Evolutionary conservation across 768 basidiomycete genomes (phyloP).

Genomic region (Russula dissimulans): DNA sequence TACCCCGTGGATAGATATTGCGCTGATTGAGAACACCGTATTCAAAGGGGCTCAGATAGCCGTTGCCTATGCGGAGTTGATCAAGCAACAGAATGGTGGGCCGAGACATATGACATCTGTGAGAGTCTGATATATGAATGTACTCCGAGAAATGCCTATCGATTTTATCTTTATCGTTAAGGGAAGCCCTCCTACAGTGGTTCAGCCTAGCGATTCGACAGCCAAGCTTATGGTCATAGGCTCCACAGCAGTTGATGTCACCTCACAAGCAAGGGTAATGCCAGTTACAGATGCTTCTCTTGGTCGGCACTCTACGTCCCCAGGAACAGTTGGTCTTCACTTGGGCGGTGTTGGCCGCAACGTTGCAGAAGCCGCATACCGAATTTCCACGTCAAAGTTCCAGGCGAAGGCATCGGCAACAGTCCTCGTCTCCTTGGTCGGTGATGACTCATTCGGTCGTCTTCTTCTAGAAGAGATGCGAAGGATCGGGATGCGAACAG

Average conservation of each 20-base stretch:
- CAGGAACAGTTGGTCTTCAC: constrained; percentile 63
- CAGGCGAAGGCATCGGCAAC: constrained; percentile 27
- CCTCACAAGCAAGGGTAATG: constrained; percentile 39
- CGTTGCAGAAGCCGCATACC: constrained; percentile 82
- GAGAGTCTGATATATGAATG: not conserved
- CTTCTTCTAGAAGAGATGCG: constrained; percentile 50
- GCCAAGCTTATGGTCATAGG: constrained; percentile 68
- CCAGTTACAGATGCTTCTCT: constrained; percentile 25
- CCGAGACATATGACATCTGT: constrained; percentile 3
- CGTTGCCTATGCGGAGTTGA: constrained; percentile 55
- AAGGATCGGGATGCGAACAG: constrained; percentile 66
- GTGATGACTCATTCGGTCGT: constrained; percentile 67
- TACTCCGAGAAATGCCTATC: not conserved
- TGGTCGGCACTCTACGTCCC: constrained; percentile 62
- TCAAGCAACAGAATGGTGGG: not conserved
- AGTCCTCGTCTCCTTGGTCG: constrained; percentile 68
- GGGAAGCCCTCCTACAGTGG: not conserved
- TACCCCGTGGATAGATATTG: constrained; percentile 48
- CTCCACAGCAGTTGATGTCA: constrained; percentile 84
- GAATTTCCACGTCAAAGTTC: constrained; percentile 36
- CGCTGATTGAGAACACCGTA: constrained; percentile 84
- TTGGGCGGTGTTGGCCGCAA: constrained; percentile 94
- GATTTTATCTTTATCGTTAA: not conserved
- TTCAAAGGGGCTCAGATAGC: constrained; percentile 73
- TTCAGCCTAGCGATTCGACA: not conserved